A percentile compares a stretch with the other conserved stretches of the same genome.
Evolutionary conservation across 768 basidiomycete species (phyloP).

Genomic region (Hericium coralloides): DNA sequence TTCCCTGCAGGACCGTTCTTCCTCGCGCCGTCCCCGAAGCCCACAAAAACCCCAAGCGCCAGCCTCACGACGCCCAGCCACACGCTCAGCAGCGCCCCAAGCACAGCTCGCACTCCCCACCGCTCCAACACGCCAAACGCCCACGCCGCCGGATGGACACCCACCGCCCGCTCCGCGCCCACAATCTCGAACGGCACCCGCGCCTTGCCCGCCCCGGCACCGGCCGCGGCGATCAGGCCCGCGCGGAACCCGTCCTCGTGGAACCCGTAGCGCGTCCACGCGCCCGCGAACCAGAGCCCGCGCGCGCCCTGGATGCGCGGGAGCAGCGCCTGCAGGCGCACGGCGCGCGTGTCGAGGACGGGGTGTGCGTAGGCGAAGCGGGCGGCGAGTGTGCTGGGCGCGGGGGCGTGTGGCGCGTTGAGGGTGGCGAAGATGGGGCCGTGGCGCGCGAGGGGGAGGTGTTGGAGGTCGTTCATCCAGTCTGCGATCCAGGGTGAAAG

Average conservation of each 20-base stretch:
- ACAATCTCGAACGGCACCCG: constrained; percentile 34
- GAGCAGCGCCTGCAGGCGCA: constrained; percentile 45
- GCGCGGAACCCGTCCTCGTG: constrained; percentile 71
- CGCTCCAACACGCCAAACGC: background rate
- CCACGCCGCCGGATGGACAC: background rate
- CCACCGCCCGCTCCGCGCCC: constrained; percentile 24
- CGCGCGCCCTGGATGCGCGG: constrained; percentile 51
- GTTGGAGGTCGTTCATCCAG: constrained; percentile 71
- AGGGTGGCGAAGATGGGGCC: constrained; percentile 66
- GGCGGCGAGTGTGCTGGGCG: constrained; percentile 34
- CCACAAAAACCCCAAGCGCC: background rate
- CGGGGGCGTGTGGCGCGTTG: constrained; percentile 59
- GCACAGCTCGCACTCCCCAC: background rate
- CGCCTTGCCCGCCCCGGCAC: constrained; percentile 6
- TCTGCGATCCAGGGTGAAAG: constrained; percentile 27
- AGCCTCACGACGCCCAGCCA: background rate
- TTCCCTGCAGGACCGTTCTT: too few species aligned
- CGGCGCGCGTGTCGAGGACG: constrained; percentile 48
- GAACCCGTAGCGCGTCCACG: constrained; percentile 72
- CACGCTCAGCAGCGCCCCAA: background rate
- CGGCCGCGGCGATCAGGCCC: constrained; percentile 27
- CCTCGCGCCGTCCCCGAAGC: too few species aligned
- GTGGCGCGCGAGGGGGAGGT: constrained; percentile 42
- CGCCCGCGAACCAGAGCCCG: constrained; percentile 54
- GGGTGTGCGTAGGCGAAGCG: constrained; percentile 63